Evolutionary conservation across 768 basidiomycete genomes (phyloP).

Genomic region (Trametopsis cervina): DNA sequence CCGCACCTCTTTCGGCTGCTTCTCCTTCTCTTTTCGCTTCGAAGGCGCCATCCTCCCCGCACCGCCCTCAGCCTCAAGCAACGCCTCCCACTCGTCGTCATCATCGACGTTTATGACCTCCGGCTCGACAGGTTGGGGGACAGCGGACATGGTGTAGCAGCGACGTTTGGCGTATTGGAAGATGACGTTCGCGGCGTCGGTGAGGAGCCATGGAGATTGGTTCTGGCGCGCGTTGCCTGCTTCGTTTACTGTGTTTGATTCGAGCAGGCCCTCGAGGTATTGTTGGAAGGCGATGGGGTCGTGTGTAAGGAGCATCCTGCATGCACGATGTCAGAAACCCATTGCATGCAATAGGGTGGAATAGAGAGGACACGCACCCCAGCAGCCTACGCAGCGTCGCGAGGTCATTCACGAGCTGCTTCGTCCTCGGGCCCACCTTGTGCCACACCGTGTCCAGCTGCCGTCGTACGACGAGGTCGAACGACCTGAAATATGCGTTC

Average conservation of each 20-base stretch:
- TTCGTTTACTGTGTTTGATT: slow-evolving; percentile 43
- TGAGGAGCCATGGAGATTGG: slow-evolving; percentile 85
- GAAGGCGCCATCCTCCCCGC: slow-evolving; percentile 4
- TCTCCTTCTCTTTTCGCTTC: slow-evolving; percentile 1
- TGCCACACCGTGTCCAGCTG: slow-evolving; percentile 96
- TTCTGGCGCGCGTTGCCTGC: slow-evolving; percentile 55
- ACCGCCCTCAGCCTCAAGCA: slow-evolving; percentile 54
- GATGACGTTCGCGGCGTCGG: slow-evolving; percentile 84
- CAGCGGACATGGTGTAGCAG: slow-evolving; percentile 55
- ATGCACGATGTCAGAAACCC: not conserved
- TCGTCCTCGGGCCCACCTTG: slow-evolving; percentile 88
- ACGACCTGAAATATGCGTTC: slow-evolving; percentile 90
- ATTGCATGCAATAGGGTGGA: not conserved
- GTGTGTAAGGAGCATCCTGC: slow-evolving; percentile 83
- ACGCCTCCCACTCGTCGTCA: slow-evolving; percentile 68
- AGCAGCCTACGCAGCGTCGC: slow-evolving; percentile 79
- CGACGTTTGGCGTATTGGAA: slow-evolving; percentile 74
- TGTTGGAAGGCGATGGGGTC: slow-evolving; percentile 87
- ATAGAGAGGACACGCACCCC: slow-evolving; percentile 38
- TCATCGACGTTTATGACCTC: slow-evolving; percentile 34
- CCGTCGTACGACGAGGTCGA: slow-evolving; percentile 80
- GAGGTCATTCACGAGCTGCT: slow-evolving; percentile 85
- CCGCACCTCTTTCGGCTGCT: slow-evolving; percentile 25
- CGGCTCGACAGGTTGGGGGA: slow-evolving; percentile 19
- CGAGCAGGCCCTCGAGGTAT: slow-evolving; percentile 83